Evolutionary conservation across 495 filamentous ascomycete species (phyloP).

Genomic region (Podospora appendiculata): DNA sequence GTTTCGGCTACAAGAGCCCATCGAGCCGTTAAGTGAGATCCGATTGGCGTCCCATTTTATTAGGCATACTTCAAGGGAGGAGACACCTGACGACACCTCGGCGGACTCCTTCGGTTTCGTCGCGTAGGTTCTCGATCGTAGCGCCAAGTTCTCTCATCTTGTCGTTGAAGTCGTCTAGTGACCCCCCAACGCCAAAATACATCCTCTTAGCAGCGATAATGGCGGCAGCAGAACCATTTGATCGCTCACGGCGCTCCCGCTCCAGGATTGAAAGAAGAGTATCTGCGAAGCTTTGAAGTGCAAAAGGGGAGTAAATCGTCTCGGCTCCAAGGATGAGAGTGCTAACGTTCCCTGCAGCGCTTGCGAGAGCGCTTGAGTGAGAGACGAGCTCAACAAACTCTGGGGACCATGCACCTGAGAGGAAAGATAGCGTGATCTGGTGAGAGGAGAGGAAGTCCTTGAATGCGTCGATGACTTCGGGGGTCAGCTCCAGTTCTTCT

Average conservation of each 20-base stretch:
- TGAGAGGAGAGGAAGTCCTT: constrained; percentile 43
- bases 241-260: constrained; percentile 36
- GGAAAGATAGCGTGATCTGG: constrained; percentile 57
- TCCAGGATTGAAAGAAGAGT: constrained; percentile 59
- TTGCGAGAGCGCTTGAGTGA: constrained; percentile 15
- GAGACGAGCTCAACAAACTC: constrained; percentile 55
- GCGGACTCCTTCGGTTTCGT: constrained; percentile 54
- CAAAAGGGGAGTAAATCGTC: constrained; percentile 86
- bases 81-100: constrained; percentile 43
- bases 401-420: constrained; percentile 78
- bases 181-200: constrained; percentile 95
- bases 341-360: constrained; percentile 8
- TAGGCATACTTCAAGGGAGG: constrained; percentile 14
- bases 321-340: constrained; percentile 75
- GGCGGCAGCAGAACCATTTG: constrained; percentile 44
- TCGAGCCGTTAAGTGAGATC: no score
- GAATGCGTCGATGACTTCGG: constrained; percentile 55
- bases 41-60: no score
- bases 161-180: constrained; percentile 77
- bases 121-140: constrained; percentile 51
- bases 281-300: constrained; percentile 64
- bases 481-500: constrained; percentile 68
- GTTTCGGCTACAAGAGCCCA: no score
- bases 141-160: constrained; percentile 49
- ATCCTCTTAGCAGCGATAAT: constrained; percentile 87